Base-by-base conservation (phyloP, 1,139 yeast genomes). In the Suhomyces panamericanus region DNA sequence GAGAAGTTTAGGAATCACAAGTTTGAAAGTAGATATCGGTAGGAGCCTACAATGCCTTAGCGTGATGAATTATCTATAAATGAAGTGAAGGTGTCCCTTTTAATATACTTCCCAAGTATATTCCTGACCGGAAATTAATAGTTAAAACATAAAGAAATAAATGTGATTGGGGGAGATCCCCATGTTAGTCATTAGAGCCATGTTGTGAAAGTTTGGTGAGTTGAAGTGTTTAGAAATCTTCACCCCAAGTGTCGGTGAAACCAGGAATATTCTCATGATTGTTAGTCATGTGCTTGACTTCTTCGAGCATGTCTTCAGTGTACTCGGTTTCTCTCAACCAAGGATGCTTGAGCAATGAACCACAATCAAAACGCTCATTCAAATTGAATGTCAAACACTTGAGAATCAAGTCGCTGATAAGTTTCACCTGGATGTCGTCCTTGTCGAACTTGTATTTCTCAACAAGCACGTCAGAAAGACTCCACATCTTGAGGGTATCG, bases 311-410 rank as follows among this genome's bases (percentile, higher is more conserved):
- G 2, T 85, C 83, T 56, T 83, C 87, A n/a, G 41, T 37, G 38
- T 42, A 42, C 12, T 37, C 41, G 7, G 34, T 32, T 22, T 38
- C 41, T 48, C 71, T 70, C 36, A 88, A 68, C 95, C 95, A 88
- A n/a, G 78, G 78, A 58, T 87, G 95, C 53, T 83, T 82, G 12
- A 85, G 74, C 28, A 54, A 47, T 8, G 58, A 49, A 14, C 44
- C 42, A 32, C 57, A 54, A 38, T 54, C 58, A 30, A 45, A 53
- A 8, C 58, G 41, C 2, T 52, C 80, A 83, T 78, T 28, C 88
- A 90, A 26, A 93, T 95, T 13, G 91, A 91, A 66, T 83, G 95
- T 77, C 81, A 34, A 85, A 60, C 49, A 88, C 67, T 54, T 79
- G 77, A 43, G 69, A 60, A 32, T 90, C 80, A 52, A 32, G 69